Evolutionary conservation across 306 rosid genomes (phyloP).

Genomic region (Lupinus albus): DNA sequence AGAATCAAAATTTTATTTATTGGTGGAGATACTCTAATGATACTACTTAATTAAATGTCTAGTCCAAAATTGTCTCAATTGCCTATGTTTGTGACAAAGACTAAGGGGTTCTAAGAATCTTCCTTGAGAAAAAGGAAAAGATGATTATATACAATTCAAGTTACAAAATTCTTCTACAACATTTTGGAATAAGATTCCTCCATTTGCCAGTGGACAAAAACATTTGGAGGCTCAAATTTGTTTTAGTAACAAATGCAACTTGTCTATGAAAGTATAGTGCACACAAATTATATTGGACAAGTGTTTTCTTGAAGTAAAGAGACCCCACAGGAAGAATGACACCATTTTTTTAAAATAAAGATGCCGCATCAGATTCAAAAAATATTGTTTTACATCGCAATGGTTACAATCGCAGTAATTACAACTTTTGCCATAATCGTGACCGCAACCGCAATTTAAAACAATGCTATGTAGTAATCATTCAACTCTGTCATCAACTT

Average conservation of each 20-base stretch:
- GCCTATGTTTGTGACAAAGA: slow-evolving; percentile 45
- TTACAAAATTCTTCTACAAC: slow-evolving; percentile 40
- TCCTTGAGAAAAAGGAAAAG: slow-evolving; percentile 39
- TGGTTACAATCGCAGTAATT: no score
- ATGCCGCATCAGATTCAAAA: no score
- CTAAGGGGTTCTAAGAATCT: slow-evolving; percentile 42
- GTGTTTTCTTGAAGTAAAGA: slow-evolving; percentile 37
- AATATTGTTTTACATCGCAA: no score
- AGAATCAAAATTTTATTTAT: no score
- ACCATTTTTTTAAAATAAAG: slow-evolving; percentile 40
- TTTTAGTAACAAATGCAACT: slow-evolving; percentile 33
- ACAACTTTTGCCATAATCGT: no score
- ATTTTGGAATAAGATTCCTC: slow-evolving; percentile 52
- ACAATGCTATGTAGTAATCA: slow-evolving; percentile 4
- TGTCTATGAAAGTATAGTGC: slow-evolving; percentile 34
- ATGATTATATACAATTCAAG: slow-evolving; percentile 41
- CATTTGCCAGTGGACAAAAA: slow-evolving; percentile 45
- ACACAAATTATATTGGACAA: slow-evolving; percentile 37
- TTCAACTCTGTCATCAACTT: neutral
- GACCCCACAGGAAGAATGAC: slow-evolving; percentile 45
- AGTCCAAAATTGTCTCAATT: slow-evolving; percentile 9
- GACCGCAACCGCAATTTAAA: no score
- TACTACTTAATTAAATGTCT: slow-evolving; percentile 2
- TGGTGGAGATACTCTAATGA: no score
- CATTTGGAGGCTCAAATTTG: slow-evolving; percentile 37